These are phyloP conservation scores for Caryopteris hybrid DNA, from an alignment of 305 asterid species.

Conservation along the genomic window DNA sequence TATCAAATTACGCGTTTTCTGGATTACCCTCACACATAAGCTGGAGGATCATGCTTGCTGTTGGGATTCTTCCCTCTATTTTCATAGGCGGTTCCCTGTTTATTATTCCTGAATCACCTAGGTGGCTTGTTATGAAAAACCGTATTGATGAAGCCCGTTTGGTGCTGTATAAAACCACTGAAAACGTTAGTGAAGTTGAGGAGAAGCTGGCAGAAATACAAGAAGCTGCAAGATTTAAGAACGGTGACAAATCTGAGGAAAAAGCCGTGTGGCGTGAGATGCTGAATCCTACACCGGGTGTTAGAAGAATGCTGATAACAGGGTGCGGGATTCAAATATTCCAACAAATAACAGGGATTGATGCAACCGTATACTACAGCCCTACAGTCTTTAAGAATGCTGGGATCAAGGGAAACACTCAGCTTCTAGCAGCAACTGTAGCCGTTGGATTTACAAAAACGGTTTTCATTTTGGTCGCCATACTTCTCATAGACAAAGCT, in stretches of 20 bases:
- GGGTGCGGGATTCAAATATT: slow-evolving; percentile 58
- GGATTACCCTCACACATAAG: slow-evolving; percentile 43
- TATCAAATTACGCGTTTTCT: slow-evolving; percentile 52
- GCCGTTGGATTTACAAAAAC: slow-evolving; percentile 68
- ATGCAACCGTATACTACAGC: slow-evolving; percentile 57
- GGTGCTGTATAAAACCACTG: slow-evolving; percentile 45
- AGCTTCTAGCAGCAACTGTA: slow-evolving; percentile 51
- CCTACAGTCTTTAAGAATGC: slow-evolving; percentile 50
- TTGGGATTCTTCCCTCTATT: slow-evolving; percentile 49
- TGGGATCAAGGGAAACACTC: slow-evolving; percentile 41
- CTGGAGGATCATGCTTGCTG: slow-evolving; percentile 68
- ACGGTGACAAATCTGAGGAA: slow-evolving; percentile 32
- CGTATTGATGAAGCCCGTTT: slow-evolving; percentile 45
- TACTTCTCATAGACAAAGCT: slow-evolving; percentile 41
- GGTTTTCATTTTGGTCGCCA: slow-evolving; percentile 43
- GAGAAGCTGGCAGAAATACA: slow-evolving; percentile 51
- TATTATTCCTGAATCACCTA: slow-evolving; percentile 53
- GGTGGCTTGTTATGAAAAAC: slow-evolving; percentile 61
- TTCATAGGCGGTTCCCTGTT: slow-evolving; percentile 40
- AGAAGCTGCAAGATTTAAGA: slow-evolving; percentile 35
- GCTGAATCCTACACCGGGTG: slow-evolving; percentile 44
- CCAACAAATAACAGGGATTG: slow-evolving; percentile 63
- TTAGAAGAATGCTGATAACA: slow-evolving; percentile 47
- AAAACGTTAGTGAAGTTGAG: slow-evolving; percentile 36
- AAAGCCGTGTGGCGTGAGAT: slow-evolving; percentile 51